Percentiles rank a stretch among this genome's conserved stretches.
Conservation (phyloP, 805 yeast species). For the Saccharomycopsis sp. region DNA sequence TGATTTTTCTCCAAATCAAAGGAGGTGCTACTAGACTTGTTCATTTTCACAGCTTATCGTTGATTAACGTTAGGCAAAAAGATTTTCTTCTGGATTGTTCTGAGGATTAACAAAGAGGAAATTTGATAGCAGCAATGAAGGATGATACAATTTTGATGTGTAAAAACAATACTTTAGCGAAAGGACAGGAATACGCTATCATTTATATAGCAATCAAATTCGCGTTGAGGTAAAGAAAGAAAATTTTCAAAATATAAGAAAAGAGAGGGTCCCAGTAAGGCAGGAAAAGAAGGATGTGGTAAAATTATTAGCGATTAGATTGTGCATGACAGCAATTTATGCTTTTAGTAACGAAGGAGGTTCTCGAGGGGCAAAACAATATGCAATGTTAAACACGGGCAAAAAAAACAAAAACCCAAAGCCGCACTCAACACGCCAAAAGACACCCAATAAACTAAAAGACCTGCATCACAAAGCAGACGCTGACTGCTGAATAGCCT, state of each 20-base stretch:
- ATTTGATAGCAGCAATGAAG: too few species aligned
- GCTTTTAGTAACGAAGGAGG: not conserved
- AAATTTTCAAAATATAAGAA: too few species aligned
- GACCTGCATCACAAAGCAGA: too few species aligned
- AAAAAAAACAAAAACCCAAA: not conserved
- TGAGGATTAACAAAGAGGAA: not conserved
- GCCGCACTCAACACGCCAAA: not conserved
- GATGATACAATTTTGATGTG: too few species aligned
- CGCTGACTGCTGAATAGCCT: too few species aligned
- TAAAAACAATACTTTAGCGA: too few species aligned
- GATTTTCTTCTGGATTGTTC: too few species aligned
- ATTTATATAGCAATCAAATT: too few species aligned
- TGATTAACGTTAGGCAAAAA: not conserved
- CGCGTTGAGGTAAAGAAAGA: too few species aligned
- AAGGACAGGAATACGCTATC: too few species aligned
- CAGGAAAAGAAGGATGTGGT: not conserved
- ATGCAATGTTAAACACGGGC: not conserved
- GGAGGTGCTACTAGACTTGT: conserved; percentile 1
- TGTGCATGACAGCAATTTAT: not conserved
- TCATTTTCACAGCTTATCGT: not conserved
- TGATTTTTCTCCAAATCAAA: conserved; percentile 11
- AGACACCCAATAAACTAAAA: too few species aligned
- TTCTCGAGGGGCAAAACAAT: not conserved
- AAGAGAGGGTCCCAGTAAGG: too few species aligned
- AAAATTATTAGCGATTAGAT: not conserved